Evolutionary conservation across 331 rosid genomes (phyloP), one percentile per base, ranked within the genome.

Genomic region (Cydonia oblonga): DNA sequence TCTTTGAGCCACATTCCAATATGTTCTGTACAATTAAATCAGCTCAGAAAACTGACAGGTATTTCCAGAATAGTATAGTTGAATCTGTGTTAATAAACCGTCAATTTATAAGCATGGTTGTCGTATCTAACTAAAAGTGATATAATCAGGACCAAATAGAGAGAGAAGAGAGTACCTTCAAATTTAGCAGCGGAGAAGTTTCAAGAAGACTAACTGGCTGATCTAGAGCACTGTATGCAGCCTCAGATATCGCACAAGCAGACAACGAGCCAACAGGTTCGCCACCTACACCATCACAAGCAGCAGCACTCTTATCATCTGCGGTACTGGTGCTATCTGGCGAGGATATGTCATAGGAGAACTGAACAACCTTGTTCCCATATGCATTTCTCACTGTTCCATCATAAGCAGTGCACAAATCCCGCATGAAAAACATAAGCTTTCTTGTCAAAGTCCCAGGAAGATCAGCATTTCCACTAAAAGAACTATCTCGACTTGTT

Each of bases 211-310:
- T 91, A 65, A 95, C 79, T 65, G 99, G 96, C 72, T 95, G 99
- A 76, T 90, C 96, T 86, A 95, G 82, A 75, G 99, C 99, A 68
- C 99, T 88, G 82, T 91, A 95, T 58, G 97, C 99, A 79, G 99
- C 92, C 84, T 95, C 99, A 51, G 99, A 95, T 42, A 95, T 68
- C 3, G 99, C 99, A 76, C 93, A 95, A 40, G 96, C 96, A 66
- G 99, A 85, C 83, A 95, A 86, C 52, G 89, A 86, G 74, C 99
- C 99, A 38, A 87, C 96, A 66, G 99, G 96, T 32, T 91, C 84
- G 13, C 97, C 90, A 23, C 88, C 96, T 19, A 81, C 62, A 70
- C 44, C 71, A 73, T 59, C 83, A 52, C 71, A 75, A 75, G 60
- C 57, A 74, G 19, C 9, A 64, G 10, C 67, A 66, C 49, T 73